These are phyloP conservation scores for Cladorrhinum sp. DNA, from an alignment of 2,329 filamentous ascomycete genomes.

Conservation along the genomic window DNA sequence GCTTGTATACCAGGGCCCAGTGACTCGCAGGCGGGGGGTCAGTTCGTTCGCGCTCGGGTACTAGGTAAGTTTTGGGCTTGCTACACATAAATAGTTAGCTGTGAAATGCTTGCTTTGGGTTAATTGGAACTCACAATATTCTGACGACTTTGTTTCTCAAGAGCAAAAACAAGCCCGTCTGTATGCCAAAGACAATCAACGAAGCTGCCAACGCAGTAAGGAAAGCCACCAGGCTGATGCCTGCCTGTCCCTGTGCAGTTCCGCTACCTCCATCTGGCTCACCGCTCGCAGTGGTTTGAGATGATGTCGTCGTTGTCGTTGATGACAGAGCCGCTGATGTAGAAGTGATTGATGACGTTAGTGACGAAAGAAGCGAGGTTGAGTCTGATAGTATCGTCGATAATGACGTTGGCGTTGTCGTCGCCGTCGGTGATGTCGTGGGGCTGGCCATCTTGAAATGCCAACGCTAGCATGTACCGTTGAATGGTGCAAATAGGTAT, in stretches of 20 bases:
- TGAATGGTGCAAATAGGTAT: background rate
- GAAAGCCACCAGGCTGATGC: slow-evolving; percentile 55
- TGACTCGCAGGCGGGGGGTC: slow-evolving; percentile 63
- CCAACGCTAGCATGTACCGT: background rate
- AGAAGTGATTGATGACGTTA: slow-evolving; percentile 13
- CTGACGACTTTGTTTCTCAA: slow-evolving; percentile 74
- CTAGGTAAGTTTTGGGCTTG: slow-evolving; percentile 81
- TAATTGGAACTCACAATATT: slow-evolving; percentile 65
- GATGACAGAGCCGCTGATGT: background rate
- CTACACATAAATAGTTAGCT: slow-evolving; percentile 39
- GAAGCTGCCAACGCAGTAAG: slow-evolving; percentile 63
- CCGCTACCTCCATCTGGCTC: slow-evolving; percentile 12
- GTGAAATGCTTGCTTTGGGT: background rate
- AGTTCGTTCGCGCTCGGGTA: slow-evolving; percentile 79
- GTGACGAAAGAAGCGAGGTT: slow-evolving; percentile 2
- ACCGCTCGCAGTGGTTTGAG: slow-evolving; percentile 4
- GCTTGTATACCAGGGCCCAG: slow-evolving; percentile 50
- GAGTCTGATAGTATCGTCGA: slow-evolving; percentile 7
- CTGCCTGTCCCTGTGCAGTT: slow-evolving; percentile 33
- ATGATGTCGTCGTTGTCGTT: slow-evolving; percentile 3
- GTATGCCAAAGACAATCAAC: slow-evolving; percentile 60
- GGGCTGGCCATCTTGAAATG: slow-evolving; percentile 2
- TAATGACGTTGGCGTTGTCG: slow-evolving; percentile 13
- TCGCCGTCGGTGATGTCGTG: slow-evolving; percentile 12
- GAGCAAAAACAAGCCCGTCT: slow-evolving; percentile 69